Conservation (phyloP, 2,329 filamentous ascomycete genomes). For the Sporothrix humicola region DNA sequence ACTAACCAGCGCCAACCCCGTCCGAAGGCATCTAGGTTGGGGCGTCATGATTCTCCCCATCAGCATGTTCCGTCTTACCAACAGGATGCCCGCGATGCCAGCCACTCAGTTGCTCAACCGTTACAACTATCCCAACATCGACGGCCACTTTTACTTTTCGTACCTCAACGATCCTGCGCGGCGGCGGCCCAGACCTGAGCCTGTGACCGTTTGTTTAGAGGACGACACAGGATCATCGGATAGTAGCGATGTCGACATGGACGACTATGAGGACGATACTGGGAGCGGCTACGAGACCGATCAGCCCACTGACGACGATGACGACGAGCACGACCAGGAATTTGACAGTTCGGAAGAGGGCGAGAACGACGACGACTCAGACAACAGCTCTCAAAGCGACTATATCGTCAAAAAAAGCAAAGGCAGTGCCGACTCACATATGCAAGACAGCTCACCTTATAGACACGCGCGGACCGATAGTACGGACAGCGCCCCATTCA, state of each 20-base stretch:
- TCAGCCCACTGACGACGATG: not conserved
- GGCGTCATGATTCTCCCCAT: slow-evolving; percentile 54
- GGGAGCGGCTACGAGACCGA: slow-evolving; percentile 20
- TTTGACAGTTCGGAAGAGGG: not conserved
- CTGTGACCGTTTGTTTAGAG: not conserved
- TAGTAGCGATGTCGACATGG: slow-evolving; percentile 10
- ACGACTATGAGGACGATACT: not conserved
- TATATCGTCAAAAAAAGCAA: not conserved
- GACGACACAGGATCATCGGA: not conserved
- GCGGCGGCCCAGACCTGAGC: not conserved
- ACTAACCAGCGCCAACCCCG: not conserved
- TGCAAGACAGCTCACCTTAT: not conserved
- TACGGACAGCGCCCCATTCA: not conserved
- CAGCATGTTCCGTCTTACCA: slow-evolving; percentile 20
- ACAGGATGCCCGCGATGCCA: not conserved
- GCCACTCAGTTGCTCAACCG: not conserved
- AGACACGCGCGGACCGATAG: not conserved
- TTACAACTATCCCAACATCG: not conserved
- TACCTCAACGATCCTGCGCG: slow-evolving; percentile 28
- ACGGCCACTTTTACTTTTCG: not conserved
- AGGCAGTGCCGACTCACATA: not conserved
- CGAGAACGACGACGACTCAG: not conserved
- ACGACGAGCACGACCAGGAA: not conserved
- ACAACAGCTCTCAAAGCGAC: not conserved
- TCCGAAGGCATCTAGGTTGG: slow-evolving; percentile 50